Base-by-base conservation (phyloP, 495 filamentous ascomycete species). In the Penicillium cataractarum region DNA sequence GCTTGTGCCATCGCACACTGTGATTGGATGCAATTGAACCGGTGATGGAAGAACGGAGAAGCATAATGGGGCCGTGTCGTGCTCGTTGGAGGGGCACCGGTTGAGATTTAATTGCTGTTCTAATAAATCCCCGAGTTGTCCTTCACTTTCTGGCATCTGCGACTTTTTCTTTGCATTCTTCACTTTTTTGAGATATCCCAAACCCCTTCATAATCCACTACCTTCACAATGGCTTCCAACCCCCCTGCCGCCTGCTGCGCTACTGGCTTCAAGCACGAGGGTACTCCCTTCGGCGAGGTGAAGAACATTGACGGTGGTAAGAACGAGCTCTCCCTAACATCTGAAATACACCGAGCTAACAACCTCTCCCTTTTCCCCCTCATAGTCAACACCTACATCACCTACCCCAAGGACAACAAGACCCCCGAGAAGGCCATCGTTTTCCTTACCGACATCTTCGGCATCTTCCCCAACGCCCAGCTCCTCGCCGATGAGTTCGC, bases 401-500 rank as follows among this genome's bases (percentile, higher is more conserved):
- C 67, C 58, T 75, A 71, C 66, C 78, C 79, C 59, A 74, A 78
- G 68, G 67, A 71, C 62, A 74, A 57, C 78, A 78, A 76, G 68
- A 73, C 49, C 49, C 66, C 78, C 46, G 76, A 80, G 21, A 80
- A 76, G 65, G 78, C 75, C 44, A 62, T 82, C 56, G 19, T 82
- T 60, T 71, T 79, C 72, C 66, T 91, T 44, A 83, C 86, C 37
- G 90, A 92, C 65, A 83, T 91, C 67, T 83, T 91, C 67, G 84
- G 89, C 61, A 84, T 91, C 74, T 92, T 86, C 81, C 78, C 84
- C 72, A 96, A 96, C 78, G 80, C 85, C 70, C 81, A 93, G 79
- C 84, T 97, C 73, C 80, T 93, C 60, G 92, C 91, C 60, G 92
- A 96, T 78, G 89, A 92, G 72, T 92, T 84, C 63, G 92, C 92